These are phyloP conservation scores for Shiraia sp. DNA, from an alignment of 2,329 filamentous ascomycete species.

Conservation along the genomic window DNA sequence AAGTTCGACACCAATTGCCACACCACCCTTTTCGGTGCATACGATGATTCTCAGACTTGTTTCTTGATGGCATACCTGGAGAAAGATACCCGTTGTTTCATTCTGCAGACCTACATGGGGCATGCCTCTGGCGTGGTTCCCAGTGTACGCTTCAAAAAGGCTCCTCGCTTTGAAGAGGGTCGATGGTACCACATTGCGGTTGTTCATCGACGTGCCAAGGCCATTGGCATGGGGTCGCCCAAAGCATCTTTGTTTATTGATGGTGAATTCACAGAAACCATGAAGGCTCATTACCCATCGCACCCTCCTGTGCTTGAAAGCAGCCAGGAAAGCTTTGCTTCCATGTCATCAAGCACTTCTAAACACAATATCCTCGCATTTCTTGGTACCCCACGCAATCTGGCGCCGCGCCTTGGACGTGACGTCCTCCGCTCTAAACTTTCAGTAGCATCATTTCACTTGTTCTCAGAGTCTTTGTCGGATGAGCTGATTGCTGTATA, in stretches of 20 bases:
- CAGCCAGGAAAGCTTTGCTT: slow-evolving; percentile 70
- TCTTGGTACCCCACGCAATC: slow-evolving; percentile 85
- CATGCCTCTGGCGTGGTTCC: slow-evolving; percentile 68
- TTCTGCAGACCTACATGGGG: slow-evolving; percentile 91
- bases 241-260: slow-evolving; percentile 89
- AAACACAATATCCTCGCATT: slow-evolving; percentile 84
- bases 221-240: slow-evolving; percentile 67
- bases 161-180: slow-evolving; percentile 72
- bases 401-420: slow-evolving; percentile 75
- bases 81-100: slow-evolving; percentile 89
- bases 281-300: slow-evolving; percentile 86
- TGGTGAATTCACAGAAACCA: slow-evolving; percentile 90
- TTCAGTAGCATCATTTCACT: slow-evolving; percentile 86
- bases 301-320: slow-evolving; percentile 67
- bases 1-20: slow-evolving; percentile 82
- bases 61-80: slow-evolving; percentile 94
- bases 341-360: slow-evolving; percentile 62
- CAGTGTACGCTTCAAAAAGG: slow-evolving; percentile 93
- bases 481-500: slow-evolving; percentile 93
- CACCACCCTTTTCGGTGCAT: slow-evolving; percentile 94
- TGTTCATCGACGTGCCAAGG: slow-evolving; percentile 77
- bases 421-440: slow-evolving; percentile 77
- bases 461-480: slow-evolving; percentile 85
- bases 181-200: slow-evolving; percentile 93
- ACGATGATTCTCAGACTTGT: slow-evolving; percentile 88